A percentile compares a stretch with the other conserved stretches of the same genome.
phyloP scores from a whole-genome alignment of 2,329 filamentous ascomycete genomes.

The Thelonectria rubi region DNA sequence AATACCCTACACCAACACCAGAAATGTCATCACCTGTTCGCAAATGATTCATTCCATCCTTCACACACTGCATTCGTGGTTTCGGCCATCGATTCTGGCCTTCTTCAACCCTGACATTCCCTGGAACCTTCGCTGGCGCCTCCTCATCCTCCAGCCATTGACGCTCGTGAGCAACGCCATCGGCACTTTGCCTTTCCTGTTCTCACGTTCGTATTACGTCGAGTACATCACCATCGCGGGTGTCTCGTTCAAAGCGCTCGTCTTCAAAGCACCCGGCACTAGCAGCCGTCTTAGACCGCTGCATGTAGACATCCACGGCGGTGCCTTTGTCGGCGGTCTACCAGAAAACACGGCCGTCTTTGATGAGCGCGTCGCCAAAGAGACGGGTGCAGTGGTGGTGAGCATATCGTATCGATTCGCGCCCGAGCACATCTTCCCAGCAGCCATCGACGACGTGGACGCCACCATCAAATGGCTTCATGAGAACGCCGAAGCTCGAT shows the following conservation, averaged over 20 bases:
- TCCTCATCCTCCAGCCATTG: constrained; percentile 54
- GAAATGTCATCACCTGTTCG: background rate
- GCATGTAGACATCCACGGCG: constrained; percentile 56
- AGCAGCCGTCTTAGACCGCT: constrained; percentile 47
- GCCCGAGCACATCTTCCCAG: constrained; percentile 60
- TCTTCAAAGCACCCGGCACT: constrained; percentile 45
- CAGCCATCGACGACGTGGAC: constrained; percentile 57
- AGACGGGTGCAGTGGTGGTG: constrained; percentile 56
- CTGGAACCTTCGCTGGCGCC: constrained; percentile 53
- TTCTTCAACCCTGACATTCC: constrained; percentile 50
- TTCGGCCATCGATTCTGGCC: constrained; percentile 46
- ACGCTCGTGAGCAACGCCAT: constrained; percentile 50
- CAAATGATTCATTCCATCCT: constrained; percentile 19
- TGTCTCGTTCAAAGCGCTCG: constrained; percentile 44
- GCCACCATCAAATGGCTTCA: constrained; percentile 53
- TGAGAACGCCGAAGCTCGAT: constrained; percentile 47
- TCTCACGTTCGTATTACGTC: constrained; percentile 47
- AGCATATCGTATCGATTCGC: constrained; percentile 62
- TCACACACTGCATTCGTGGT: constrained; percentile 31
- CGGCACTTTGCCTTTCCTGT: constrained; percentile 48
- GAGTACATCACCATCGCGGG: constrained; percentile 46
- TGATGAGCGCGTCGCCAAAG: constrained; percentile 45
- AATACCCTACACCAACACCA: background rate
- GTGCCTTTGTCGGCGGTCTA: constrained; percentile 55
- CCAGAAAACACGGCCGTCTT: constrained; percentile 51